A percentile compares a stretch with the other conserved stretches of the same genome.
These are phyloP conservation scores for Tillandsia leiboldiana DNA, from an alignment of 176 grass and related monocot species.

Conservation along the genomic window DNA sequence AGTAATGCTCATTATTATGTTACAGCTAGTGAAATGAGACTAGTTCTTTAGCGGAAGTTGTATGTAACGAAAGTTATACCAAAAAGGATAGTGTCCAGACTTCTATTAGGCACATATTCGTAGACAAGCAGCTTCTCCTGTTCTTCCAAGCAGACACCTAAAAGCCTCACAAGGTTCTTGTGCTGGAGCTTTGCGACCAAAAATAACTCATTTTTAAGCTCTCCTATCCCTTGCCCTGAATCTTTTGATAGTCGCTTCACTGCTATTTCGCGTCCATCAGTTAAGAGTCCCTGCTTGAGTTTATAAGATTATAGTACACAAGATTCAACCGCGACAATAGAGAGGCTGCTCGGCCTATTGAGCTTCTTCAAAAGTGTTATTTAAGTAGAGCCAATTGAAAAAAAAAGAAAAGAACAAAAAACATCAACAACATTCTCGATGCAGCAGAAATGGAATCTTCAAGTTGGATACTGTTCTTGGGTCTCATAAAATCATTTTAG, in stretches of 20 bases:
- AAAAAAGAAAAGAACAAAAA: no score
- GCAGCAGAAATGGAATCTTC: no score
- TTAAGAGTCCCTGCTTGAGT: conserved; percentile 20
- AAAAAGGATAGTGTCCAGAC: conserved; percentile 54
- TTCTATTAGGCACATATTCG: conserved; percentile 63
- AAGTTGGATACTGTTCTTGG: no score
- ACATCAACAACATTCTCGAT: no score
- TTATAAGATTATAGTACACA: no score
- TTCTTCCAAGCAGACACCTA: conserved; percentile 37
- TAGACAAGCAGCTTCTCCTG: conserved; percentile 52
- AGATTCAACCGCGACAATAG: no score
- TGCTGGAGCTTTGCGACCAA: conserved; percentile 64
- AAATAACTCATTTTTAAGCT: conserved; percentile 59
- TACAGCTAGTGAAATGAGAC: no score
- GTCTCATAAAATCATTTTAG: no score
- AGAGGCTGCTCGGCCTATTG: no score
- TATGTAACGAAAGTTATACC: conserved; percentile 17
- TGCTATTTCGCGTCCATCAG: conserved; percentile 28
- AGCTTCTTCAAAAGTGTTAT: no score
- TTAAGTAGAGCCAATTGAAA: no score
- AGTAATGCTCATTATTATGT: background rate
- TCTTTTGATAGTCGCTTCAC: conserved; percentile 39
- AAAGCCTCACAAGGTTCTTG: conserved; percentile 48
- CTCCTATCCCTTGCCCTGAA: conserved; percentile 33
- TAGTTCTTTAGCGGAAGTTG: background rate